Percentiles rank a stretch among this genome's conserved stretches.
Conservation (phyloP, 148 eudicot species). For the Hydrangea macrophylla region DNA sequence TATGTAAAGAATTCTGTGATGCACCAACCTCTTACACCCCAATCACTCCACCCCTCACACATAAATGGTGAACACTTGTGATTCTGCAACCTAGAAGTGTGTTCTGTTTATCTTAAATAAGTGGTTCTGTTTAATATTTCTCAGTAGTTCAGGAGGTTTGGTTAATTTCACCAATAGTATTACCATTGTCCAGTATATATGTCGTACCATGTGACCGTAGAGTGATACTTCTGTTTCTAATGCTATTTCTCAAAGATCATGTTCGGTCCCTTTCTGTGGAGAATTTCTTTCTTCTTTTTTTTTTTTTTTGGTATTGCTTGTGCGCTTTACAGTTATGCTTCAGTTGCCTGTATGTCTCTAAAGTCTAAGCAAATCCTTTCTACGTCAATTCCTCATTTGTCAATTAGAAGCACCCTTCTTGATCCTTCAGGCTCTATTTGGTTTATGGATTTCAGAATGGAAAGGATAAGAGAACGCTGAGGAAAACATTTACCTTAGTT, state of each 20-base stretch:
- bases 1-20: background rate
- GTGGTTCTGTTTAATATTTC: background rate
- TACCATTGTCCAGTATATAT: background rate
- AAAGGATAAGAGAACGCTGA: too few relatives aligned
- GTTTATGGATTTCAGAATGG: too few relatives aligned
- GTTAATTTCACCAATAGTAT: background rate
- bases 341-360: too few relatives aligned
- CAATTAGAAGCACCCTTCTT: conserved; percentile 9
- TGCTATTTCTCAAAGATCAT: background rate
- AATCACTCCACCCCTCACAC: too few relatives aligned
- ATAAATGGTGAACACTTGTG: background rate
- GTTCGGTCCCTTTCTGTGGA: too few relatives aligned
- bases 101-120: background rate
- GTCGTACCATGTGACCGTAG: background rate
- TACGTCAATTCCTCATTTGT: background rate
- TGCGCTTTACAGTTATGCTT: background rate
- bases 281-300: background rate
- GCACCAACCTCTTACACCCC: background rate
- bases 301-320: background rate
- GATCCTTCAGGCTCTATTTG: too few relatives aligned
- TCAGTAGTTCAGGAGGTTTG: background rate
- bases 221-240: background rate
- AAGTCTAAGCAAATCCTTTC: background rate
- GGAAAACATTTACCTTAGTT: too few relatives aligned
- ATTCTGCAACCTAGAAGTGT: background rate